phyloP scores from a whole-genome alignment of 2,329 filamentous ascomycete species.

The Ceratocystis albifundus region DNA sequence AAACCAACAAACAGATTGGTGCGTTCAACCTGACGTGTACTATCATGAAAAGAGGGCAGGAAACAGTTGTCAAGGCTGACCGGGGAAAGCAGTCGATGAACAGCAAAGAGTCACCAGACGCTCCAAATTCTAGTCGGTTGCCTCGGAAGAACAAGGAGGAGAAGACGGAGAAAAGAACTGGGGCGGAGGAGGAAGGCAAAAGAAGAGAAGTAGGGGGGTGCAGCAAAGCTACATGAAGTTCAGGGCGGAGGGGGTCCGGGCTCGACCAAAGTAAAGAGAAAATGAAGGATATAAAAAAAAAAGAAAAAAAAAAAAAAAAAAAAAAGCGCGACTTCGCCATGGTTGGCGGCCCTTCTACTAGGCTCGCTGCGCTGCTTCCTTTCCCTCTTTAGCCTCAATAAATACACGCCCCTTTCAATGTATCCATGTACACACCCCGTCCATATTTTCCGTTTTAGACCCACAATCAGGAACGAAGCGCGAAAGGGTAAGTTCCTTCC shows the following conservation, averaged over 20 bases:
- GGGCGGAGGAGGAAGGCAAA: not conserved
- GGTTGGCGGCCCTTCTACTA: not conserved
- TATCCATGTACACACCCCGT: not conserved
- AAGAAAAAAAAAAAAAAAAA: not conserved
- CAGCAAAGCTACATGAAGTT: not conserved
- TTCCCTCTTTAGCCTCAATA: not conserved
- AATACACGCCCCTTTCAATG: not conserved
- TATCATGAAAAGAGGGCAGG: no score
- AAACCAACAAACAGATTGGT: no score
- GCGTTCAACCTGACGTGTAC: no score
- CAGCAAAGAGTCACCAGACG: not conserved
- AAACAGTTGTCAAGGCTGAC: no score
- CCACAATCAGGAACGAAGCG: slow-evolving; percentile 4
- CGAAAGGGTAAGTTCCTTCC: not conserved
- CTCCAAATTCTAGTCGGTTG: not conserved
- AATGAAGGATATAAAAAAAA: not conserved
- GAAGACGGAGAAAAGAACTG: slow-evolving; percentile 2
- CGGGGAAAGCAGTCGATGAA: not conserved
- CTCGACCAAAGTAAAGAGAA: not conserved
- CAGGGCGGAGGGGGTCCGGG: slow-evolving; percentile 1
- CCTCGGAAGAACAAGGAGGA: slow-evolving; percentile 5
- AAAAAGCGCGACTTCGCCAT: slow-evolving; percentile 1
- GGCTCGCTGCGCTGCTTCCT: no score
- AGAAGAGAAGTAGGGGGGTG: not conserved
- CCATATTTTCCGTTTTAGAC: not conserved